phyloP scores from a whole-genome alignment of 106 monocot species.

The Amphibolis antarctica region DNA sequence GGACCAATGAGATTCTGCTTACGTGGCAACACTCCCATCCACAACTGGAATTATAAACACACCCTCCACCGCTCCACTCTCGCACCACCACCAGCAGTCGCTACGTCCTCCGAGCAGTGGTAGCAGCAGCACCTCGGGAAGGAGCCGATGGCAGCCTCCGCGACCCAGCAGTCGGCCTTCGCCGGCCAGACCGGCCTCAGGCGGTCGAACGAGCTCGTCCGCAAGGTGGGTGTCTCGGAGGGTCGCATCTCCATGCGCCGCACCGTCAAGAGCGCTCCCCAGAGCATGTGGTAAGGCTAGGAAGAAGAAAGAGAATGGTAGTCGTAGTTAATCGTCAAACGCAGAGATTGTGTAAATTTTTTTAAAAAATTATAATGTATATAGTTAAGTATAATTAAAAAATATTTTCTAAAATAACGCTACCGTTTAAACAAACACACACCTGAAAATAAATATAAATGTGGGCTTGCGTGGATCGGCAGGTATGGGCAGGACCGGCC shows the following conservation, averaged over 20 bases:
- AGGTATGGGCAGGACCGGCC: too few relatives aligned
- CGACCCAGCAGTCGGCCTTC: slow-evolving; percentile 53
- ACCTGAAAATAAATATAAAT: too few relatives aligned
- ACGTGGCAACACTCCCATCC: slow-evolving; percentile 38
- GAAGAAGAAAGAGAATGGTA: too few relatives aligned
- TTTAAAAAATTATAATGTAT: too few relatives aligned
- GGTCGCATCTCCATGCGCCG: slow-evolving; percentile 88
- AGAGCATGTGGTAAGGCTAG: slow-evolving; percentile 88
- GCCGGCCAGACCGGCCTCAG: slow-evolving; percentile 46
- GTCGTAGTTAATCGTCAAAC: too few relatives aligned
- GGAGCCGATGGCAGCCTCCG: slow-evolving; percentile 49
- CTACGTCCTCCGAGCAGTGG: not conserved
- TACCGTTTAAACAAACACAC: too few relatives aligned
- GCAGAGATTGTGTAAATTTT: too few relatives aligned
- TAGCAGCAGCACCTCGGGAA: not conserved
- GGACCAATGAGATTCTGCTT: slow-evolving; percentile 16
- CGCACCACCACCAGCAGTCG: not conserved
- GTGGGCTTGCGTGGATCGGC: too few relatives aligned
- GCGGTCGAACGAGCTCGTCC: slow-evolving; percentile 39
- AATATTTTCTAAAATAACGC: too few relatives aligned
- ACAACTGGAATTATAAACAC: not conserved
- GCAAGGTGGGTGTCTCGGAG: slow-evolving; percentile 34
- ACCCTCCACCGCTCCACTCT: not conserved
- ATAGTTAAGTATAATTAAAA: too few relatives aligned
- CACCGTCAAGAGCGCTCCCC: slow-evolving; percentile 63